Base-by-base conservation (phyloP, 345 rosid species). In the Corchorus olitorius region DNA sequence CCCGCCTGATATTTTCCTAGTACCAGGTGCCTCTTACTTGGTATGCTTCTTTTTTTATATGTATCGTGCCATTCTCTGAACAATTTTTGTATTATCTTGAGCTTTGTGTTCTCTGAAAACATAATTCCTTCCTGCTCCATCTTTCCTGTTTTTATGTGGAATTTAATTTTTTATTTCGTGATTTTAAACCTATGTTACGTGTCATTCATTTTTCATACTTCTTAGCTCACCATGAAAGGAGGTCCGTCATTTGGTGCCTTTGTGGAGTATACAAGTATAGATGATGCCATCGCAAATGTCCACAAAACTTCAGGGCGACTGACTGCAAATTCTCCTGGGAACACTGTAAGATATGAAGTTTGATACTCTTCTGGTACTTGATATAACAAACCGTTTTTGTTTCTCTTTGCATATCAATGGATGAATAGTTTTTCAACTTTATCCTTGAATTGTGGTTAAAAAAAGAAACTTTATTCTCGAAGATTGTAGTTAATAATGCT, bases 11-110 rank as follows among this genome's bases (percentile, higher is more conserved):
- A 85, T 93, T 69, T 94, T 87, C 83, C 87, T 94, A 75, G 93
- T 85, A 77, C 99, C 99, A 50, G 99, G 98, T 78, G 92, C 97
- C 81, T 89, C 93, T 46, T 93, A 88, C 79, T 72, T 77, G 97
- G 99, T 95, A 89, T 77, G 89, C 76, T 75, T 43, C 33, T 8
- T 55, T 49, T 20, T 73, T 75, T 70, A 13, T 72, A 6, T 19
- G 56, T 53, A 37, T 64, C 66, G 35, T 76, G 72, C 63, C 64
- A 22, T 74, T 22, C 19, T 11, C 34, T 56, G 2, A 35, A 35
- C 6, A 17, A 46, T 70, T 35, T 41, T 70, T 50, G 9, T 70
- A 50, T 50, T 34, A 70, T 66, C 14, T 50, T 8, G 27, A 53
- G 49, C 74, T 37, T 53, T 48, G 53, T 70, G n/a, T 39, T n/a